Percentiles rank a stretch among this genome's conserved stretches.
Evolutionary conservation across 2,329 filamentous ascomycete species (phyloP).

Genomic region (Sporothrix curviconia): DNA sequence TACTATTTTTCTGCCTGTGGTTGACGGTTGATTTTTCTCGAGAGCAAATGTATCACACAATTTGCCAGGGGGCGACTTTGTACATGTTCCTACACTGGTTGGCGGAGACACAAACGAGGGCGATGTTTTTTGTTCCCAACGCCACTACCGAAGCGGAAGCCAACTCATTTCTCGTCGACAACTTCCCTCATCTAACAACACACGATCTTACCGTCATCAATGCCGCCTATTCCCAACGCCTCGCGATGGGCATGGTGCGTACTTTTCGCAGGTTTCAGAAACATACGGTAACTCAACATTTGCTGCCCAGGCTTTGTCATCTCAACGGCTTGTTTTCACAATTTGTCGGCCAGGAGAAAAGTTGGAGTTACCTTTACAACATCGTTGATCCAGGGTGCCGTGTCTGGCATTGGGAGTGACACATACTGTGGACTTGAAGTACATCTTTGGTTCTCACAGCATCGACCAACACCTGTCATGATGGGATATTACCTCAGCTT

Average conservation of each 20-base stretch:
- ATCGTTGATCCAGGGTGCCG: constrained; percentile 31
- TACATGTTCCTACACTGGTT: constrained; percentile 39
- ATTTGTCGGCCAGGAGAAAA: not conserved
- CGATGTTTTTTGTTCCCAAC: constrained; percentile 37
- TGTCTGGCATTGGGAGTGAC: constrained; percentile 39
- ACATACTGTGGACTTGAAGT: constrained; percentile 41
- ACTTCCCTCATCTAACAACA: constrained; percentile 34
- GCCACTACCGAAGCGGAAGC: constrained; percentile 31
- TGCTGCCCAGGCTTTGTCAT: constrained; percentile 29
- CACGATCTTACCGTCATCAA: constrained; percentile 32
- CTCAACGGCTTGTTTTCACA: not conserved
- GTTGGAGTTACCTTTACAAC: constrained; percentile 45
- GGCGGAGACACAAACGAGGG: constrained; percentile 43
- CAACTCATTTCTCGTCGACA: constrained; percentile 36
- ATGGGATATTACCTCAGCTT: constrained; percentile 46
- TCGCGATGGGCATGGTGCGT: constrained; percentile 31
- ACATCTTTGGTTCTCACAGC: constrained; percentile 37
- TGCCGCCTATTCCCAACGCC: constrained; percentile 31
- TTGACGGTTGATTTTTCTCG: constrained; percentile 41
- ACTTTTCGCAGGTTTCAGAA: constrained; percentile 36
- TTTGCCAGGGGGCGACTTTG: constrained; percentile 34
- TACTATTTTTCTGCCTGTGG: constrained; percentile 47
- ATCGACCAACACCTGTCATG: constrained; percentile 32
- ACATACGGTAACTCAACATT: constrained; percentile 44
- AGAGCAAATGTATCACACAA: constrained; percentile 36